phyloP scores from a whole-genome alignment of 1,284 basidiomycete species.

The Ceratobasidium sp. region DNA sequence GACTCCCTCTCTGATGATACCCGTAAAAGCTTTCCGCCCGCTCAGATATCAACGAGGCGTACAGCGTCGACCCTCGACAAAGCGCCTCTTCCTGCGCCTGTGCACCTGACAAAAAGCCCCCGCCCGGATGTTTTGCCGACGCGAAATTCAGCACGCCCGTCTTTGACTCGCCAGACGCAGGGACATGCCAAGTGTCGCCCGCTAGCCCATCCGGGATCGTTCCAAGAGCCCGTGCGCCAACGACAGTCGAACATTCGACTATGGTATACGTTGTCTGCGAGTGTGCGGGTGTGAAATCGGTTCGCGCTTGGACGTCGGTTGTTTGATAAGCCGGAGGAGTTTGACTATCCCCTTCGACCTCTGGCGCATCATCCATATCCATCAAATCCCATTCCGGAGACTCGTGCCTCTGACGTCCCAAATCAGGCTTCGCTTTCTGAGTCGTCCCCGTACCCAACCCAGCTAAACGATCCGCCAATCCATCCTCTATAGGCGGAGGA shows the following conservation, averaged over 20 bases:
- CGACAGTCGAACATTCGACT: conserved; percentile 33
- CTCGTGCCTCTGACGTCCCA: conserved; percentile 22
- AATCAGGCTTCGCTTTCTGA: conserved; percentile 24
- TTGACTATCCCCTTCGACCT: neutral
- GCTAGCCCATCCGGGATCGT: conserved; percentile 22
- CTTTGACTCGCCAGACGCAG: conserved; percentile 25
- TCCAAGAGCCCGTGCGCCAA: conserved; percentile 23
- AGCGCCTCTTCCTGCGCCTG: conserved; percentile 81
- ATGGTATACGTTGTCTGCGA: conserved; percentile 35
- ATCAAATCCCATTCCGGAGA: conserved; percentile 37
- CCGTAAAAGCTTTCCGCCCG: conserved; percentile 70
- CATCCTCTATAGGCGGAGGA: conserved; percentile 15
- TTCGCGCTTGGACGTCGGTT: conserved; percentile 13
- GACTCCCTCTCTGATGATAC: conserved; percentile 61
- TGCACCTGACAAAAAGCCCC: conserved; percentile 75
- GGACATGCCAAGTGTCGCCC: conserved; percentile 14
- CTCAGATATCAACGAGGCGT: conserved; percentile 69
- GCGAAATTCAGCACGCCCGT: conserved; percentile 78
- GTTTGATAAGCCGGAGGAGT: conserved; percentile 16
- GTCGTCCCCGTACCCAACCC: neutral
- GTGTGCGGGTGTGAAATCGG: conserved; percentile 26
- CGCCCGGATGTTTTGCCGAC: conserved; percentile 76
- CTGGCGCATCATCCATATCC: conserved; percentile 20
- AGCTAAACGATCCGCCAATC: conserved; percentile 22
- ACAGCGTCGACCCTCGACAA: conserved; percentile 76